Evolutionary conservation across 768 basidiomycete genomes (phyloP), one percentile per base, ranked within the genome.

Genomic region (Megacollybia marginata): DNA sequence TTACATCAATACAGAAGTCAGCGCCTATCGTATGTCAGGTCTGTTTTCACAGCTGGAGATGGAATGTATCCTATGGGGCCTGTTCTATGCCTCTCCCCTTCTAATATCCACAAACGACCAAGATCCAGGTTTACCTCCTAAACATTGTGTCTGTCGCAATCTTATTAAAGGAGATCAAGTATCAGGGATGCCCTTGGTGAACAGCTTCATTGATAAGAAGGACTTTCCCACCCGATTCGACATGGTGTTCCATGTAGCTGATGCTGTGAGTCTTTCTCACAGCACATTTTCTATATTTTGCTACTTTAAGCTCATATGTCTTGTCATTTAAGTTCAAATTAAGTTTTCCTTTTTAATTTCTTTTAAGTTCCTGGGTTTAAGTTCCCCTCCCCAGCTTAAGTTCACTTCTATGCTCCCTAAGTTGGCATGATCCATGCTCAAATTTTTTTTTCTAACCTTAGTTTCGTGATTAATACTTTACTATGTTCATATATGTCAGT

Each of bases 41-140:
- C 63, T 61, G 7, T 62, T 56, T 44, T 47, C 61, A 1, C 47
- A 45, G 7, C 40, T 42, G 0, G 54, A 62, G 19, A 38, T 56
- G 0, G 60, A 65, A 16, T 10, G 9, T 5, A 56, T 67, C 16
- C 47, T 69, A 2, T n/a, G n/a, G n/a, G n/a, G n/a, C n/a, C n/a
- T n/a, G n/a, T n/a, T n/a, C n/a, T n/a, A n/a, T n/a, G n/a, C 54
- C 9, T 61, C 65, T 0, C 66, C 66, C 1, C 54, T 67, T 19
- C 53, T 57, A 18, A 52, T 59, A 2, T 36, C 52, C 4, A 32
- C 28, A 1, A 50, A 49, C 5, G 53, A 52, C 8, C 53, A 56
- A 23, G 58, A 57, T 11, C 55, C 55, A 0, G 44, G 23, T 1
- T 4, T 46, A 16, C 55, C 50, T 0, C n/a, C 40, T 0, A 61